Evolutionary conservation across 164 flowering plant species (phyloP).

Genomic region (Berberis thunbergii): DNA sequence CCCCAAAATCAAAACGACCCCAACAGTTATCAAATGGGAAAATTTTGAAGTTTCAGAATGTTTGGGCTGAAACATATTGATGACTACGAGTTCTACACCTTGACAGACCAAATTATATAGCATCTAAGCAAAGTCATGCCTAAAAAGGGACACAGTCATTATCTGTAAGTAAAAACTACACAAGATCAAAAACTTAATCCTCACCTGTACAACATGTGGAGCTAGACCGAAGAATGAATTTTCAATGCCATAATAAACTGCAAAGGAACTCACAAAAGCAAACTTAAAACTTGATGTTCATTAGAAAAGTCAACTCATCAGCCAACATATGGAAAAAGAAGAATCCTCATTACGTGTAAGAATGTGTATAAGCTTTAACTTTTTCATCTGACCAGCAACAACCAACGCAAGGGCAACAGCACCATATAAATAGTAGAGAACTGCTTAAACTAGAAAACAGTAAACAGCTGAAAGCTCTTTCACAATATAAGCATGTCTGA

Average conservation of each 20-base stretch:
- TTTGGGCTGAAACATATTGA: no score
- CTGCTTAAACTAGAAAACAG: no score
- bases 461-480: no score
- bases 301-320: constrained; percentile 2
- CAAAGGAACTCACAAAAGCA: constrained; percentile 13
- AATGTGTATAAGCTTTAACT: constrained; percentile 48
- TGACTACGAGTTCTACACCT: no score
- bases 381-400: constrained; percentile 76
- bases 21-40: no score
- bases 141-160: no score
- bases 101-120: no score
- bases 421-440: constrained; percentile 79
- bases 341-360: constrained; percentile 48
- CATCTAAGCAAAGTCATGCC: no score
- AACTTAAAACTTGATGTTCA: not conserved
- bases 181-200: constrained; percentile 6
- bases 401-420: constrained; percentile 53
- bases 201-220: constrained; percentile 83
- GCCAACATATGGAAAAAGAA: constrained; percentile 4
- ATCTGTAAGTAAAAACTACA: not conserved
- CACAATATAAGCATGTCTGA: no score
- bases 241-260: constrained; percentile 87
- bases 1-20: no score
- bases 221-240: constrained; percentile 63
- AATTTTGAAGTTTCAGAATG: no score